Conservation (phyloP, 1,139 yeast species). For the Zygosaccharomyces sapae region DNA sequence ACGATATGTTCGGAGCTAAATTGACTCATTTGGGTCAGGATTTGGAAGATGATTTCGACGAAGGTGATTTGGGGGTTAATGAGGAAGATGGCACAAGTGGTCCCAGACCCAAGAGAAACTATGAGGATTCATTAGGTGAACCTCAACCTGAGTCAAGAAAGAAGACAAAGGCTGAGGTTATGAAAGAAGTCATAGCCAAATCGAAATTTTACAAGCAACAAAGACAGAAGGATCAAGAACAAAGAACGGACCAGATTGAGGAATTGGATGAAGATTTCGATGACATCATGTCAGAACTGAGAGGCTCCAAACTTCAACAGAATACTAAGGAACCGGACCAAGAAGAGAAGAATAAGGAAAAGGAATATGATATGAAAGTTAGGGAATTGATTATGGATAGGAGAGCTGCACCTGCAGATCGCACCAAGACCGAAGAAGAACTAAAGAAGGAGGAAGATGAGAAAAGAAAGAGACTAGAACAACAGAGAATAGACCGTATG, state of each 20-base stretch:
- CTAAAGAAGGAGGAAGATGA: constrained; percentile 63
- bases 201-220: constrained; percentile 86
- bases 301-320: constrained; percentile 19
- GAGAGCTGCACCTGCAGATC: constrained; percentile 86
- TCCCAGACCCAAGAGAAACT: constrained; percentile 22
- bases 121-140: constrained; percentile 41
- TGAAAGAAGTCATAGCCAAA: constrained; percentile 95
- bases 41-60: constrained; percentile 48
- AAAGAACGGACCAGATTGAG: constrained; percentile 64
- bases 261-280: constrained; percentile 76
- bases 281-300: constrained; percentile 65
- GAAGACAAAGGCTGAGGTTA: constrained; percentile 89
- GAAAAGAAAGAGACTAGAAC: constrained; percentile 64
- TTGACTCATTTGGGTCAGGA: constrained; percentile 81
- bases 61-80: constrained; percentile 41
- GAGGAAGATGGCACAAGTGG: constrained; percentile 39
- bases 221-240: constrained; percentile 73
- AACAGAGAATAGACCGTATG: constrained; percentile 80
- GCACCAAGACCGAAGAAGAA: constrained; percentile 92
- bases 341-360: constrained; percentile 31
- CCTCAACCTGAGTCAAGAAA: constrained; percentile 49
- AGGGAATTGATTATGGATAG: constrained; percentile 77
- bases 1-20: constrained; percentile 44
- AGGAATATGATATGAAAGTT: constrained; percentile 66
- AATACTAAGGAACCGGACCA: constrained; percentile 7